phyloP scores from a whole-genome alignment of 768 basidiomycete genomes.

The Dacryopinax spathularia region DNA sequence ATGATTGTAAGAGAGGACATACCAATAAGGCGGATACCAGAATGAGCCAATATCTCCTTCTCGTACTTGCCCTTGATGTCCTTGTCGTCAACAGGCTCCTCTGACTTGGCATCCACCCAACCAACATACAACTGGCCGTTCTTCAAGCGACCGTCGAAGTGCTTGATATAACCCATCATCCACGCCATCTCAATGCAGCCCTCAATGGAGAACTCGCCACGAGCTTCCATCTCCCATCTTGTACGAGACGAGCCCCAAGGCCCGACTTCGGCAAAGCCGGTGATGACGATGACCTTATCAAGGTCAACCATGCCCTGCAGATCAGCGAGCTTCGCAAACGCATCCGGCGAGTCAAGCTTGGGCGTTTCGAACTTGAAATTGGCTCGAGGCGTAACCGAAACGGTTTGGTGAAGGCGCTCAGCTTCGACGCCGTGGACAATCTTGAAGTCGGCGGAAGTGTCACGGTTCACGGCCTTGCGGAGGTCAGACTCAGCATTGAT shows the following conservation, averaged over 20 bases:
- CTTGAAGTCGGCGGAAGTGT: slow-evolving; percentile 94
- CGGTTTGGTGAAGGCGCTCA: slow-evolving; percentile 81
- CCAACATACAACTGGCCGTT: slow-evolving; percentile 87
- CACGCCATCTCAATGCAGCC: slow-evolving; percentile 99
- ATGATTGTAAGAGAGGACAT: slow-evolving; percentile 18
- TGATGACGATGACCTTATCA: slow-evolving; percentile 90
- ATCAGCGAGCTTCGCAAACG: slow-evolving; percentile 56
- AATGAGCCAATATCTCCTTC: slow-evolving; percentile 79
- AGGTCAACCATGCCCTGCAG: slow-evolving; percentile 83
- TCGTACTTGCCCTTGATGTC: slow-evolving; percentile 89
- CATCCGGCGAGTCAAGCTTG: slow-evolving; percentile 52
- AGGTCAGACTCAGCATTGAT: slow-evolving; percentile 80
- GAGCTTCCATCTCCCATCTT: slow-evolving; percentile 99
- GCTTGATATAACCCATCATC: slow-evolving; percentile 98
- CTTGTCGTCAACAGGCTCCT: slow-evolving; percentile 93
- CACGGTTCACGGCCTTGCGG: slow-evolving; percentile 82
- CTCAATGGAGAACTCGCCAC: slow-evolving; percentile 92
- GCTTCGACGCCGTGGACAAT: slow-evolving; percentile 77
- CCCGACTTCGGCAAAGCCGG: slow-evolving; percentile 93
- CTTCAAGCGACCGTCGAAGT: slow-evolving; percentile 94
- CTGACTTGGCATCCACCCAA: slow-evolving; percentile 91
- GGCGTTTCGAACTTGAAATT: slow-evolving; percentile 98
- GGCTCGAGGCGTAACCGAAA: slow-evolving; percentile 87
- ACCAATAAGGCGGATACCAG: slow-evolving; percentile 92
- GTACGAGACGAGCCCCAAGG: slow-evolving; percentile 98